Conservation (phyloP, 2,329 filamentous ascomycete genomes). For the Hymenoscyphus fraxineus region DNA sequence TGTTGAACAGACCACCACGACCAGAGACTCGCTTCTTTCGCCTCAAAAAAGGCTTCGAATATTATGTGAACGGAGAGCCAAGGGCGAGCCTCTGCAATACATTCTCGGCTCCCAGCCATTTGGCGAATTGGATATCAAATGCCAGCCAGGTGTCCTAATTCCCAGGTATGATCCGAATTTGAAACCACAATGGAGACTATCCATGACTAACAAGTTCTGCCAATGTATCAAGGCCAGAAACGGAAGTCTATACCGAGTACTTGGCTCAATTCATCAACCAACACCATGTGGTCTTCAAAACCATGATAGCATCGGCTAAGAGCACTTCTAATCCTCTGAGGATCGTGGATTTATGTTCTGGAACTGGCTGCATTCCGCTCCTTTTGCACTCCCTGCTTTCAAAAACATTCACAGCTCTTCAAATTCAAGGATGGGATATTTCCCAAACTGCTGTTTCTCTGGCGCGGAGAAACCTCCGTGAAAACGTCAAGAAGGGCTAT, state of each 20-base stretch:
- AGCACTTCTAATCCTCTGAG: constrained; percentile 40
- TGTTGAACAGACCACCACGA: constrained; percentile 35
- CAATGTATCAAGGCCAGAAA: constrained; percentile 52
- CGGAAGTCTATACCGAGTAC: constrained; percentile 62
- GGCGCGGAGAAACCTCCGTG: constrained; percentile 58
- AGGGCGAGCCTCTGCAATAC: constrained; percentile 81
- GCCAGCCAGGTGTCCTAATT: constrained; percentile 75
- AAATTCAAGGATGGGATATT: constrained; percentile 73
- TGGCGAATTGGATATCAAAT: constrained; percentile 74
- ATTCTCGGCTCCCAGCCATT: constrained; percentile 86
- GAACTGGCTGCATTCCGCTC: constrained; percentile 85
- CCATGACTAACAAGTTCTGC: constrained; percentile 7
- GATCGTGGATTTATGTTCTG: constrained; percentile 84
- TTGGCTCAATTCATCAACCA: constrained; percentile 39
- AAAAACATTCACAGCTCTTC: constrained; percentile 39
- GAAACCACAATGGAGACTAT: neutral
- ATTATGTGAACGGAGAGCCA: constrained; percentile 48
- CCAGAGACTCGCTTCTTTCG: constrained; percentile 23
- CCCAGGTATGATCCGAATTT: constrained; percentile 53
- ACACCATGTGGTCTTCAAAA: neutral
- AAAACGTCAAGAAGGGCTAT: constrained; percentile 41
- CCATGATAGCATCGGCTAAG: neutral
- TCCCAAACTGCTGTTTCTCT: constrained; percentile 62
- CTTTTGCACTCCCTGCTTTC: constrained; percentile 63
- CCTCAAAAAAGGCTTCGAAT: constrained; percentile 30